phyloP scores from a whole-genome alignment of 2,329 filamentous ascomycete species.

The Xylariaceae sp. region DNA sequence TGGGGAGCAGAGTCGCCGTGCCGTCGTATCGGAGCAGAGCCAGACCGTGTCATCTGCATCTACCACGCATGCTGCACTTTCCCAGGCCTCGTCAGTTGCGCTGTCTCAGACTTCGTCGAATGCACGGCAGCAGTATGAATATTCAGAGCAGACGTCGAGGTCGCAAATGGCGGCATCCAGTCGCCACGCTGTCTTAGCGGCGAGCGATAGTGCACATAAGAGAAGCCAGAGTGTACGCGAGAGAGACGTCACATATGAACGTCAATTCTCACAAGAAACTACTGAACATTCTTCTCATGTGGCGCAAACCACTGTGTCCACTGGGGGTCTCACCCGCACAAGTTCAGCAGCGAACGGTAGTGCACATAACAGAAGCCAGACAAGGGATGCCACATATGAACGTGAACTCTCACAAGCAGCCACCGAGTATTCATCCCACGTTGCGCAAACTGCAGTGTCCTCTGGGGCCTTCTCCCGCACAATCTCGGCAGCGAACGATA shows the following conservation, averaged over 20 bases:
- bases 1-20: constrained; percentile 25
- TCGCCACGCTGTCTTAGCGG: constrained; percentile 23
- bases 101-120: constrained; percentile 6
- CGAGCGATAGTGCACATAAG: constrained; percentile 39
- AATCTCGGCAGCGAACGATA: too few relatives aligned
- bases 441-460: too few relatives aligned
- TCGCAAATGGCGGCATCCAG: constrained; percentile 28
- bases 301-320: too few relatives aligned
- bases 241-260: constrained; percentile 44
- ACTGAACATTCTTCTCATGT: too few relatives aligned
- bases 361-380: too few relatives aligned
- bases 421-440: too few relatives aligned
- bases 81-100: constrained; percentile 30
- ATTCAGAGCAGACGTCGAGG: constrained; percentile 29
- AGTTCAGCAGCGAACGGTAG: too few relatives aligned
- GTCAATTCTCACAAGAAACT: too few relatives aligned
- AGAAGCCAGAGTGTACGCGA: constrained; percentile 59
- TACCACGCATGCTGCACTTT: constrained; percentile 25
- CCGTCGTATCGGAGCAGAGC: constrained; percentile 23
- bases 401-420: too few relatives aligned
- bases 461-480: too few relatives aligned
- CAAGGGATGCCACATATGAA: too few relatives aligned
- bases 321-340: too few relatives aligned
- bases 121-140: constrained; percentile 27
- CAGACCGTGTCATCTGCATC: constrained; percentile 25